Evolutionary conservation across 352 stramenopile species (phyloP).

Genomic region (Phytopythium mirpurense): DNA sequence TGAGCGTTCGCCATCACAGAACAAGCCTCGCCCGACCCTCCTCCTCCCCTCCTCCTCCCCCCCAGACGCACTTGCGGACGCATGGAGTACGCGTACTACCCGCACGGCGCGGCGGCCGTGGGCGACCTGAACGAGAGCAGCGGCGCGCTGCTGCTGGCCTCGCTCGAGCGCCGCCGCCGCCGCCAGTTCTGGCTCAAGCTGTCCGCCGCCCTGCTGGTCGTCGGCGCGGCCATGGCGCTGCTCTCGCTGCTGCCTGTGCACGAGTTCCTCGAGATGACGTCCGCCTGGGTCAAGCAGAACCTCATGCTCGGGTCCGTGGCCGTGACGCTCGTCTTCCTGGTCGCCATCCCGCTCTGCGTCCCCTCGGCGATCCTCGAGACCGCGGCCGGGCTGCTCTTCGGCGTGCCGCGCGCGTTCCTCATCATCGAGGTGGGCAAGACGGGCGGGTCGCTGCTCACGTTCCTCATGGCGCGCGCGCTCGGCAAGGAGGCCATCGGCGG

Average conservation of each 20-base stretch:
- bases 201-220: constrained; percentile 8
- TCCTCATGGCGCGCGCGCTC: constrained; percentile 46
- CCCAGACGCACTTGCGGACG: background rate
- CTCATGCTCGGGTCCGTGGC: constrained; percentile 42
- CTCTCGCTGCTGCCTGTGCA: constrained; percentile 45
- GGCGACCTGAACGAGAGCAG: constrained; percentile 9
- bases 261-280: constrained; percentile 29
- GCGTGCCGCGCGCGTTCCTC: constrained; percentile 36
- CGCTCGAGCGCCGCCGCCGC: constrained; percentile 3
- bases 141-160: constrained; percentile 8
- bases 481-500: constrained; percentile 53
- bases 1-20: background rate
- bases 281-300: constrained; percentile 47
- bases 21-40: background rate
- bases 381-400: constrained; percentile 61
- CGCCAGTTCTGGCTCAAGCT: constrained; percentile 23
- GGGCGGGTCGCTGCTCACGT: constrained; percentile 58
- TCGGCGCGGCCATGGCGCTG: constrained; percentile 12
- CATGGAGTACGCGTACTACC: constrained; percentile 9
- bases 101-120: constrained; percentile 6
- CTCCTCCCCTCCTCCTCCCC: background rate
- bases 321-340: constrained; percentile 49
- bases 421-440: constrained; percentile 69
- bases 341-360: constrained; percentile 64
- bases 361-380: constrained; percentile 64